Base-by-base conservation (phyloP, 1,139 yeast species). In the Hanseniaspora uvarum region DNA sequence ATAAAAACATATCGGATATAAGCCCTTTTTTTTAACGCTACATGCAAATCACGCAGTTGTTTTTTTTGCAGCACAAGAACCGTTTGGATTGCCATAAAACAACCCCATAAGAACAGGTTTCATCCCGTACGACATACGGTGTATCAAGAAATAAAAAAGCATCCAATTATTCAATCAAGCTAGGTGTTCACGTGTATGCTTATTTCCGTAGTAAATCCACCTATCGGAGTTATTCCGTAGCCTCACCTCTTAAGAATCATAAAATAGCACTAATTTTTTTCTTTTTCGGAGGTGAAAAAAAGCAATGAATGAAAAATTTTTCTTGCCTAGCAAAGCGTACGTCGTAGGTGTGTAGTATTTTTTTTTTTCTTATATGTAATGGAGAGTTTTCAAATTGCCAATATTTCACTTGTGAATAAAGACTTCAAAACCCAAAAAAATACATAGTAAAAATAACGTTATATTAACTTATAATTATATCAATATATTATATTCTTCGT, bases 1-100 rank as follows among this genome's bases (percentile, higher is more conserved):
- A 47, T 47, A 33, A 47, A 31, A 47, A 26, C 30, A 12, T 8
- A 24, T 23, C 52, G 45, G 52, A 47, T 23, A 46, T 46, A 46
- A 31, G 30, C 19, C 19, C 4, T 19, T 5, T 12, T n/a, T n/a
- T 12, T 12, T 14, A 11, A 14, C 14, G 5, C 3, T 5, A 31
- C 14, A 14, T n/a, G 2, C 12, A 10, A 2, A 4, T 28, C 31
- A 28, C 4, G 11, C 11, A 3, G 31, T 10, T 28, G 4, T 28
- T 28, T 31, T 12, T 31, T 31, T 31, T 31, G 2, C 14, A 31
- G n/a, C n/a, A n/a, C n/a, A n/a, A n/a, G n/a, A n/a, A n/a, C n/a
- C n/a, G n/a, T n/a, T n/a, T n/a, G n/a, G n/a, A n/a, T n/a, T n/a
- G n/a, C n/a, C n/a, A n/a, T n/a, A n/a, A n/a, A n/a, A n/a, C n/a